Evolutionary conservation across 768 basidiomycete genomes (phyloP).

Genomic region (Hypsizygus marmoreus): DNA sequence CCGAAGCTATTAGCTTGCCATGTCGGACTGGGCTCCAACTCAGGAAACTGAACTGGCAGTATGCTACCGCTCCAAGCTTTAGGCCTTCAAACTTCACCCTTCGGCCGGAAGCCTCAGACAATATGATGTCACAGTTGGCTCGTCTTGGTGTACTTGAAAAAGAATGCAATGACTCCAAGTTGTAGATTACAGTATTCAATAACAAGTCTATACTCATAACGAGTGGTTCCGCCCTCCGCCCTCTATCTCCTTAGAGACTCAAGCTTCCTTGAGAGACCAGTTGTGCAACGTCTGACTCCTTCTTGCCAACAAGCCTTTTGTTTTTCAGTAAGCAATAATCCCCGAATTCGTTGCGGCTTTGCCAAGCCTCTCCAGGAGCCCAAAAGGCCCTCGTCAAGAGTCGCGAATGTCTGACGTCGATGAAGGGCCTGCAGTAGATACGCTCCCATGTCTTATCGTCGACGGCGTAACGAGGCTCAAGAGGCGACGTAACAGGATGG

Average conservation of each 20-base stretch:
- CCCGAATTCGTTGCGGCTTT: slow-evolving; percentile 72
- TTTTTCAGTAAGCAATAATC: slow-evolving; percentile 90
- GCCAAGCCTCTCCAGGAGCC: slow-evolving; percentile 74
- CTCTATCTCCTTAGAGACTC: background rate
- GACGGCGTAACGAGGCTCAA: slow-evolving; percentile 81
- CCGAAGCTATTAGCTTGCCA: too few relatives aligned
- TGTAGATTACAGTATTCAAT: too few relatives aligned
- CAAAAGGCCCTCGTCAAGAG: slow-evolving; percentile 77
- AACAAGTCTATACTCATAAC: too few relatives aligned
- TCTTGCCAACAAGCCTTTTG: slow-evolving; percentile 37
- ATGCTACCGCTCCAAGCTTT: too few relatives aligned
- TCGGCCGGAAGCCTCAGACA: too few relatives aligned
- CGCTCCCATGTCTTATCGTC: slow-evolving; percentile 77
- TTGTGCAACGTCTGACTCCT: slow-evolving; percentile 31
- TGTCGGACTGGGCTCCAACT: too few relatives aligned
- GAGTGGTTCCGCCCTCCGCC: too few relatives aligned
- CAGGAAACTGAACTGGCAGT: too few relatives aligned
- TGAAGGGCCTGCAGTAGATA: slow-evolving; percentile 78
- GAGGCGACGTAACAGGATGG: slow-evolving; percentile 51
- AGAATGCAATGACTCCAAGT: too few relatives aligned
- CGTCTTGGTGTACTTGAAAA: too few relatives aligned
- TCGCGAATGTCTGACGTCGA: slow-evolving; percentile 78
- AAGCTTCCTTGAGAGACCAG: slow-evolving; percentile 11
- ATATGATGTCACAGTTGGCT: too few relatives aligned
- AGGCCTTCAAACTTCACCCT: too few relatives aligned